Evolutionary conservation across 1,284 basidiomycete genomes (phyloP).

Genomic region (Heterobasidion irregulare): DNA sequence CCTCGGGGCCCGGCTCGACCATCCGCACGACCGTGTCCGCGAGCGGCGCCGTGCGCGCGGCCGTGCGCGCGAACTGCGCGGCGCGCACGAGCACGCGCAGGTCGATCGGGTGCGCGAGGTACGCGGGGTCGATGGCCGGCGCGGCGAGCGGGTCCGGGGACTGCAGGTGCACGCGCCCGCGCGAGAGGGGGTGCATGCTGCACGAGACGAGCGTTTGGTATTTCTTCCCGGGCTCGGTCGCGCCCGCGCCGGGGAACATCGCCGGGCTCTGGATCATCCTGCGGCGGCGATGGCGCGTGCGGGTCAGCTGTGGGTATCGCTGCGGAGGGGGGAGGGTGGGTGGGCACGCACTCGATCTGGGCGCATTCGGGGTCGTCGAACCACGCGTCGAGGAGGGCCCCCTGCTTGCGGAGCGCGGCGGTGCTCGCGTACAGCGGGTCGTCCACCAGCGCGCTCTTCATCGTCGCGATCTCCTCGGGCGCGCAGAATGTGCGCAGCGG

Average conservation of each 20-base stretch:
- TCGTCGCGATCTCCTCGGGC: neutral
- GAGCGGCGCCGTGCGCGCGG: constrained; percentile 4
- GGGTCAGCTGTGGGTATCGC: neutral
- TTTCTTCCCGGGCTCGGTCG: neutral
- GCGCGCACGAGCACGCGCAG: constrained; percentile 10
- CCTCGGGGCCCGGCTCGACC: neutral
- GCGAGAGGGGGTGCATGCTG: constrained; percentile 12
- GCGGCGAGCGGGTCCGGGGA: constrained; percentile 9
- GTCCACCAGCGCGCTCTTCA: neutral
- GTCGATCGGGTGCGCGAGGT: constrained; percentile 8
- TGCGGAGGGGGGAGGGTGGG: too few relatives aligned
- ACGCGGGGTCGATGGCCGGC: constrained; percentile 12
- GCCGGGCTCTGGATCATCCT: neutral
- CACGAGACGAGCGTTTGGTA: constrained; percentile 11
- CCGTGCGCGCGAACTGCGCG: constrained; percentile 6
- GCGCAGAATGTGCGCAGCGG: neutral
- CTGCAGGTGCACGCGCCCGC: constrained; percentile 12
- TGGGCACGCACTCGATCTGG: constrained; percentile 1
- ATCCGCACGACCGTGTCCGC: neutral
- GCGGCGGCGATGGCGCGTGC: too few relatives aligned
- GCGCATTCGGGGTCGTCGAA: neutral
- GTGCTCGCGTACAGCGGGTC: neutral
- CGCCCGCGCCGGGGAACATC: neutral
- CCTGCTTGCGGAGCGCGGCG: neutral
- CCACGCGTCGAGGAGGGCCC: neutral